A percentile compares a stretch with the other conserved stretches of the same genome.
phyloP scores from a whole-genome alignment of 108 stramenopile genomes.

The Discostella pseudostelligera region DNA sequence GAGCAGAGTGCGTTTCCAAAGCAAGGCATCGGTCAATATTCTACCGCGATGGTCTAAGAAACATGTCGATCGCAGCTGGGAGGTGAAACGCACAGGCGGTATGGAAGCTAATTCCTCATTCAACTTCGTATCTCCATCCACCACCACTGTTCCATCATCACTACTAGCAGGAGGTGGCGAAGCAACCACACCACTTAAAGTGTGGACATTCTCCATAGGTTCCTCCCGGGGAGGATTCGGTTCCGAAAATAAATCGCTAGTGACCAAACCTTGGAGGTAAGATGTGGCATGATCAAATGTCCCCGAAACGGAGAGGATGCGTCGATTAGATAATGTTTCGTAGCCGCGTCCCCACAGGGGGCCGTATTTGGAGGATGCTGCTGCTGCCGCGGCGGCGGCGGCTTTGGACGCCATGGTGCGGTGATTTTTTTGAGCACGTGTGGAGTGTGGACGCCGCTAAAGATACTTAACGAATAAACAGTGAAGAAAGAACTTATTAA shows the following conservation, averaged over 20 bases:
- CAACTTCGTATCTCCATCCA: conserved; percentile 13
- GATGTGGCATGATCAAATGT: conserved; percentile 55
- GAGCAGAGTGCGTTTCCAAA: conserved; percentile 60
- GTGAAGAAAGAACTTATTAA: too few relatives aligned
- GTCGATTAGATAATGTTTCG: conserved; percentile 66
- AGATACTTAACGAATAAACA: too few relatives aligned
- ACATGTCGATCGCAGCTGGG: conserved; percentile 62
- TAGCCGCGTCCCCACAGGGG: conserved; percentile 80
- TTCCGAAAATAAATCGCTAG: conserved; percentile 57
- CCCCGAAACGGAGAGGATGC: conserved; percentile 78
- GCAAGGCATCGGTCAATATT: conserved; percentile 75
- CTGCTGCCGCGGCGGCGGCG: conserved; percentile 14
- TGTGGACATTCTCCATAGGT: conserved; percentile 14
- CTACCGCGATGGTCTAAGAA: conserved; percentile 85
- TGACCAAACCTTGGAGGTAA: conserved; percentile 80
- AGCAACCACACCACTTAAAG: conserved; percentile 2
- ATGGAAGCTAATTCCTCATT: background rate
- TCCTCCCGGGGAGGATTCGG: conserved; percentile 63
- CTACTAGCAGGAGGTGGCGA: background rate
- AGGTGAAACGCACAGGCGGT: conserved; percentile 54
- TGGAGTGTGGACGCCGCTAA: too few relatives aligned
- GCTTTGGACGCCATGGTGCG: conserved; percentile 31
- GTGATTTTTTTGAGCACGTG: background rate
- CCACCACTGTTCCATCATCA: conserved; percentile 1
- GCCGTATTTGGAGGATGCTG: conserved; percentile 49